A percentile compares a stretch with the other conserved stretches of the same genome.
phyloP scores from a whole-genome alignment of 805 yeast species.

The Millerozyma acaciae region DNA sequence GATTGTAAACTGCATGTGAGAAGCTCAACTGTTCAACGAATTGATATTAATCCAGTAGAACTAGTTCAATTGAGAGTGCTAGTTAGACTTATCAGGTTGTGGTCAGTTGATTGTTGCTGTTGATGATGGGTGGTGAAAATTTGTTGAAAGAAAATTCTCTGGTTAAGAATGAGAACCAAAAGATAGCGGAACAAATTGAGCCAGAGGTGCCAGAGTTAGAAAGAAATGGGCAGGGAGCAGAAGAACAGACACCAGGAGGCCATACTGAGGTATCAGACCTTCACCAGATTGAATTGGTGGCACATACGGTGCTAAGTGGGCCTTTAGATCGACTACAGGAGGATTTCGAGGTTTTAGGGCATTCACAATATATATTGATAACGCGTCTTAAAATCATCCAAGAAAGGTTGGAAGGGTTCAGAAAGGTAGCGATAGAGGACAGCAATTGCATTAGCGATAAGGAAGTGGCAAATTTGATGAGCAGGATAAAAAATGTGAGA shows the following conservation, averaged over 20 bases:
- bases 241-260: too few relatives aligned
- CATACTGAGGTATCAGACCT: constrained; percentile 23
- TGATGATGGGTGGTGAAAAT: too few relatives aligned
- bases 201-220: neutral
- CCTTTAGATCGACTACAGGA: constrained; percentile 50
- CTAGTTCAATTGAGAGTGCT: too few relatives aligned
- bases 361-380: constrained; percentile 52
- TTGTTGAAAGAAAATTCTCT: too few relatives aligned
- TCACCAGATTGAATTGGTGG: constrained; percentile 59
- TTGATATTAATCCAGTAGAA: too few relatives aligned
- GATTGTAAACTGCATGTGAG: constrained; percentile 1
- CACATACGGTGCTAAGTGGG: constrained; percentile 52
- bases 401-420: constrained; percentile 24
- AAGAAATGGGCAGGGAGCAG: neutral
- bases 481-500: constrained; percentile 27
- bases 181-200: neutral
- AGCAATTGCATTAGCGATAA: constrained; percentile 14
- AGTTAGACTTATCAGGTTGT: too few relatives aligned
- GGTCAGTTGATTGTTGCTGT: too few relatives aligned
- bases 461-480: constrained; percentile 16
- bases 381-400: constrained; percentile 46
- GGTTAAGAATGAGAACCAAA: neutral
- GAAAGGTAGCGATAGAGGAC: constrained; percentile 15
- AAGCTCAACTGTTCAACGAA: too few relatives aligned
- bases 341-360: constrained; percentile 49